A percentile compares a stretch with the other conserved stretches of the same genome.
Conservation (phyloP, 169 alveolate species). For the Plasmodium falciparum region DNA sequence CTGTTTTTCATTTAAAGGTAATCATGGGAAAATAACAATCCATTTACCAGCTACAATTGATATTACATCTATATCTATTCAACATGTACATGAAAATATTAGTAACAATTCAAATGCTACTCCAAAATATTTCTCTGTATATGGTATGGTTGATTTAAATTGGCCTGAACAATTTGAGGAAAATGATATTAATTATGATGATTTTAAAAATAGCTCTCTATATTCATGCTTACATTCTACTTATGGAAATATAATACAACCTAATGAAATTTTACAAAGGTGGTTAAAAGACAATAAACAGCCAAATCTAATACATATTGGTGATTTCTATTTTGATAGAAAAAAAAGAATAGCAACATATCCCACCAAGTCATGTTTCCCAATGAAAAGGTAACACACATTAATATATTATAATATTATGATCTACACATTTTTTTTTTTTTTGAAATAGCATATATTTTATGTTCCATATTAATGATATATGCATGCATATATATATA, state of each 20-base stretch:
- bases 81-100: slow-evolving; percentile 75
- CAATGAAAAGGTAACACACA: slow-evolving; percentile 35
- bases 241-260: slow-evolving; percentile 31
- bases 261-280: slow-evolving; percentile 43
- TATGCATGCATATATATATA: no score
- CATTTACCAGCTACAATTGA: slow-evolving; percentile 74
- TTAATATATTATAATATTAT: no score
- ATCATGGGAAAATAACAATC: slow-evolving; percentile 68
- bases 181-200: slow-evolving; percentile 51
- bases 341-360: slow-evolving; percentile 57
- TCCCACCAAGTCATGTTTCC: slow-evolving; percentile 69
- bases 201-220: slow-evolving; percentile 66
- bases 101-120: slow-evolving; percentile 70
- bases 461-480: no score
- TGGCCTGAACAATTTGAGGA: slow-evolving; percentile 75
- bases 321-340: slow-evolving; percentile 72
- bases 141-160: slow-evolving; percentile 61
- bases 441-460: no score
- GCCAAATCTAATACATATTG: slow-evolving; percentile 50
- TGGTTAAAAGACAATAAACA: slow-evolving; percentile 47
- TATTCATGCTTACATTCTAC: slow-evolving; percentile 63
- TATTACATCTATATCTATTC: slow-evolving; percentile 59
- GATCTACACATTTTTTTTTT: no score
- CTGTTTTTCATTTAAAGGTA: slow-evolving; percentile 72
- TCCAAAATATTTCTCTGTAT: slow-evolving; percentile 75